Evolutionary conservation across 2,329 filamentous ascomycete species (phyloP).

Genomic region (Elsinoe ampelina): DNA sequence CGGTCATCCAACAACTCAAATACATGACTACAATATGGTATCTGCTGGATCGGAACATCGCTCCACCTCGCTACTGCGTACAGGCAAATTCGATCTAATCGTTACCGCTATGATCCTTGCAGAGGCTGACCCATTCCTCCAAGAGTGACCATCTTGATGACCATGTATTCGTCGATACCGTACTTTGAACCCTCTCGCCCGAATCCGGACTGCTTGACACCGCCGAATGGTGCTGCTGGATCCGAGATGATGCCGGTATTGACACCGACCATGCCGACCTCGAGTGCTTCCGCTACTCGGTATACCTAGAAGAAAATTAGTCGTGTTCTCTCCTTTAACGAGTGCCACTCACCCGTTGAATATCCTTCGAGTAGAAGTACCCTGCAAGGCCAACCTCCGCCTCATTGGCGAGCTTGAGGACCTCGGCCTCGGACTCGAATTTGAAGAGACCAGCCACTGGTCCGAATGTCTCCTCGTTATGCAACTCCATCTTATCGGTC

Average conservation of each 20-base stretch:
- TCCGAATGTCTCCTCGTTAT: conserved; percentile 87
- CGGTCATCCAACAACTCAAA: neutral
- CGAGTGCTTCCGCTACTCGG: conserved; percentile 55
- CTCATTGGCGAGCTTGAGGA: conserved; percentile 71
- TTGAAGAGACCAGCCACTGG: conserved; percentile 84
- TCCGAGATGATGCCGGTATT: conserved; percentile 44
- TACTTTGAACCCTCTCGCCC: conserved; percentile 42
- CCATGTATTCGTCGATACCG: conserved; percentile 42
- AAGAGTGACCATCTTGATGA: conserved; percentile 42
- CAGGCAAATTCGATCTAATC: neutral
- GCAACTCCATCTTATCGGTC: conserved; percentile 74
- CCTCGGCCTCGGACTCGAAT: conserved; percentile 82
- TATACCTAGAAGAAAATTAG: conserved; percentile 27
- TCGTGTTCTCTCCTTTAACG: neutral
- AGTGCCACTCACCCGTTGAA: conserved; percentile 37
- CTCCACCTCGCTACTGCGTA: neutral
- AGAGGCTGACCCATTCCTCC: conserved; percentile 53
- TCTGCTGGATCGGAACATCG: neutral
- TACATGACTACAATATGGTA: neutral
- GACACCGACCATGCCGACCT: conserved; percentile 76
- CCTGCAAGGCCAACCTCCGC: conserved; percentile 82
- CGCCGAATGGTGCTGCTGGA: conserved; percentile 38
- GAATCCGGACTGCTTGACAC: conserved; percentile 43
- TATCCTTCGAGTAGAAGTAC: conserved; percentile 73
- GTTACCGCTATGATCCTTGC: conserved; percentile 30